A percentile compares a stretch with the other conserved stretches of the same genome.
phyloP scores from a whole-genome alignment of 495 filamentous ascomycete genomes.

The Aspergillus cristatus region DNA sequence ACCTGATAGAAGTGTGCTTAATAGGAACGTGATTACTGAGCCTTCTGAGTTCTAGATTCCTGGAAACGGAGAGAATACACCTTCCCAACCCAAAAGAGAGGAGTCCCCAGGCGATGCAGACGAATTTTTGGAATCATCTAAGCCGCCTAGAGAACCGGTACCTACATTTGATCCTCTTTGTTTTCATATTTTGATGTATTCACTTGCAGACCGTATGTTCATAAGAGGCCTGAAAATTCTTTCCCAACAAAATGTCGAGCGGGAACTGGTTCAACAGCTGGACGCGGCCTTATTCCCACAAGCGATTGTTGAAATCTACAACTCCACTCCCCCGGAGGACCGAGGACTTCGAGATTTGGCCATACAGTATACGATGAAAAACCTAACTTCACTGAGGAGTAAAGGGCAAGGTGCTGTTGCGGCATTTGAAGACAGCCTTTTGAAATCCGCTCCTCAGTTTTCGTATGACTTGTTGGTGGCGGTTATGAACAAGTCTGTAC shows the following conservation, averaged over 20 bases:
- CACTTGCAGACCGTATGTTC: conserved; percentile 11
- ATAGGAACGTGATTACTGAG: no score
- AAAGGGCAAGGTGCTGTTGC: not conserved
- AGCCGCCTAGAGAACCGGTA: no score
- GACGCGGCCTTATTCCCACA: conserved; percentile 12
- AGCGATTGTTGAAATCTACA: conserved; percentile 22
- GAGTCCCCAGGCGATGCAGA: no score
- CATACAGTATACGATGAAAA: conserved; percentile 9
- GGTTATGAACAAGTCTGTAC: not conserved
- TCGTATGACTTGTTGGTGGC: conserved; percentile 7
- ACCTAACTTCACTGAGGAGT: conserved; percentile 4
- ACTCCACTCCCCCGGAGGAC: conserved; percentile 21
- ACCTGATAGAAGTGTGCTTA: no score
- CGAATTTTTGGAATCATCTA: no score
- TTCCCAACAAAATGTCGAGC: conserved; percentile 4
- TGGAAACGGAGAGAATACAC: no score
- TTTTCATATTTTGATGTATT: conserved; percentile 8
- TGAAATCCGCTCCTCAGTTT: conserved; percentile 7
- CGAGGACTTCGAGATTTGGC: conserved; percentile 25
- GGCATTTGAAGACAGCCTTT: conserved; percentile 4
- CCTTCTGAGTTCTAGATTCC: no score
- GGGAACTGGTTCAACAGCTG: conserved; percentile 7
- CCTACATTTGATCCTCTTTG: no score
- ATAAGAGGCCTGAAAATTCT: conserved; percentile 10
- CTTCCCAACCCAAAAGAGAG: no score